Percentiles rank a stretch among this genome's conserved stretches.
phyloP scores from a whole-genome alignment of 176 grass and related monocot species.

The Tillandsia fasciculata region DNA sequence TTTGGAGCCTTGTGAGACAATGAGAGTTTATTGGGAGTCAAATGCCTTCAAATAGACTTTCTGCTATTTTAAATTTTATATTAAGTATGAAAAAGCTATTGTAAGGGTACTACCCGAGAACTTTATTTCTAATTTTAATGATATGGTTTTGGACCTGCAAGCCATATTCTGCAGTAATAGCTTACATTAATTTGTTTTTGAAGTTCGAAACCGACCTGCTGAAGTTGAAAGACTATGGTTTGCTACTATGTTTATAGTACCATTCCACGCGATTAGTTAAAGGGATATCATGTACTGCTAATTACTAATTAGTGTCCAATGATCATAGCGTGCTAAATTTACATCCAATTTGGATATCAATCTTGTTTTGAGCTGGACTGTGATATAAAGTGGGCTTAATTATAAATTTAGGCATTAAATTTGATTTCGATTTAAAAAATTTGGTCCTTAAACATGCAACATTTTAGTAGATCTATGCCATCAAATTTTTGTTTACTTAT shows the following conservation, averaged over 20 bases:
- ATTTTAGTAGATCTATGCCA: background rate
- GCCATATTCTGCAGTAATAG: background rate
- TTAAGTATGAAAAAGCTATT: too few species aligned
- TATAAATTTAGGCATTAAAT: too few species aligned
- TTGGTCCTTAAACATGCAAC: too few species aligned
- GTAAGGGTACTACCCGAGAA: too few species aligned
- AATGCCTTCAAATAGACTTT: too few species aligned
- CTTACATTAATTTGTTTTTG: background rate
- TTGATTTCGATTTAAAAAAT: too few species aligned
- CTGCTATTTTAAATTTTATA: too few species aligned
- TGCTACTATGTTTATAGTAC: background rate
- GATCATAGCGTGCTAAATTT: background rate
- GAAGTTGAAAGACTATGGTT: background rate
- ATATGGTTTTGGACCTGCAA: background rate
- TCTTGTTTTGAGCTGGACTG: background rate
- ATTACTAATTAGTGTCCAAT: background rate
- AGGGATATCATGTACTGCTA: background rate
- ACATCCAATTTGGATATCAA: background rate
- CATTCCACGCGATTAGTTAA: background rate
- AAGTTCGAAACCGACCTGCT: background rate
- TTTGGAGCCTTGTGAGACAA: too few species aligned
- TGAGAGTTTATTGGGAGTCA: too few species aligned
- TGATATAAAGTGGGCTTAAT: background rate
- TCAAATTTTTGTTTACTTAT: background rate
- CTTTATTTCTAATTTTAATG: too few species aligned